Conservation (phyloP, 2,329 filamentous ascomycete species). For the Bimuria novae-zelandiae region DNA sequence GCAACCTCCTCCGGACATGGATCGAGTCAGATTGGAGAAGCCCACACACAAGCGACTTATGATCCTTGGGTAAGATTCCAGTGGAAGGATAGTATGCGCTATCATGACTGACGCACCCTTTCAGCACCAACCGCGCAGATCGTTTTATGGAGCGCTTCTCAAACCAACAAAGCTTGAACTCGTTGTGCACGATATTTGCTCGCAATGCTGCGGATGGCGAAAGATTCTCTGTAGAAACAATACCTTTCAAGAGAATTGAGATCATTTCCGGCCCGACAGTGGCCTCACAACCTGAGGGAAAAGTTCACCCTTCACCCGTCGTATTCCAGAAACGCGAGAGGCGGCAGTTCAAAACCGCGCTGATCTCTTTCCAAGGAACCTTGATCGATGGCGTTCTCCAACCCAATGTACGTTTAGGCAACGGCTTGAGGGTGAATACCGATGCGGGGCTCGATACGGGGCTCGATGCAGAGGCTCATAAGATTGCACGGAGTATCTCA, state of each 20-base stretch:
- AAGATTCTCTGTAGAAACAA: constrained; percentile 7
- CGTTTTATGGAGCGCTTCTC: background rate
- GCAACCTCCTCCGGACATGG: constrained; percentile 14
- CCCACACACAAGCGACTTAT: constrained; percentile 13
- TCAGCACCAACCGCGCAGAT: constrained; percentile 15
- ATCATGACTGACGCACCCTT: background rate
- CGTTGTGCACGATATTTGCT: constrained; percentile 8
- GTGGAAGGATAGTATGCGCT: too few relatives aligned
- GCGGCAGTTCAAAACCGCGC: constrained; percentile 6
- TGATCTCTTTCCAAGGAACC: constrained; percentile 25
- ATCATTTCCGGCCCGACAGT: constrained; percentile 8
- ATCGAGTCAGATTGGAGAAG: constrained; percentile 7
- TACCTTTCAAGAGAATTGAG: constrained; percentile 15
- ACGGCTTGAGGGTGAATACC: constrained; percentile 14
- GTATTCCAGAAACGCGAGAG: background rate
- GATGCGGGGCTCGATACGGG: background rate
- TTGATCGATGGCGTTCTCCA: constrained; percentile 24
- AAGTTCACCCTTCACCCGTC: constrained; percentile 4
- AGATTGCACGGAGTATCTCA: too few relatives aligned
- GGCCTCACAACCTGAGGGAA: constrained; percentile 6
- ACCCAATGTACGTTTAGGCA: constrained; percentile 25
- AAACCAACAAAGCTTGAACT: background rate
- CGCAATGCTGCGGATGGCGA: constrained; percentile 17
- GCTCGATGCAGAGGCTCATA: too few relatives aligned
- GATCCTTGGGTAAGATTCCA: constrained; percentile 19